Conservation (phyloP, 805 yeast species). For the Candida cerambycidarum region DNA sequence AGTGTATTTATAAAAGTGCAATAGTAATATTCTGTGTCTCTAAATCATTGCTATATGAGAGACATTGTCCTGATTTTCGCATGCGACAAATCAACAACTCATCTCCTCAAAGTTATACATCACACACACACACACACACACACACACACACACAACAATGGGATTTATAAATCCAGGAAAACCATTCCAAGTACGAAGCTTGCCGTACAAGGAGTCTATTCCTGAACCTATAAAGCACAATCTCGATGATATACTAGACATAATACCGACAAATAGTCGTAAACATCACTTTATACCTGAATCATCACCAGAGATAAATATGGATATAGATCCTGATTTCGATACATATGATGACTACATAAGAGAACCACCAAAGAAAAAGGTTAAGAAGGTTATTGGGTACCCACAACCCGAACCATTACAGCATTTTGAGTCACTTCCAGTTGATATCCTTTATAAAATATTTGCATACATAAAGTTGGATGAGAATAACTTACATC, state of each 20-base stretch:
- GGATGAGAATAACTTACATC: constrained; percentile 11
- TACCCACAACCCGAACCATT: not conserved
- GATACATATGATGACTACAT: not conserved
- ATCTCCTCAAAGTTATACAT: too few relatives aligned
- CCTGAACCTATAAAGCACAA: not conserved
- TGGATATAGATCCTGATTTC: not conserved
- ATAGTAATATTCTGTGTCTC: too few relatives aligned
- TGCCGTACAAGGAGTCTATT: not conserved
- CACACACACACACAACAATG: constrained; percentile 10
- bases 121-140: too few relatives aligned
- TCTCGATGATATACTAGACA: constrained; percentile 1
- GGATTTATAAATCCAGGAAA: constrained; percentile 15
- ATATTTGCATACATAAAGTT: constrained; percentile 9
- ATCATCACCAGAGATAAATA: not conserved
- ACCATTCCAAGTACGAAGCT: not conserved
- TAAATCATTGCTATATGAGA: too few relatives aligned
- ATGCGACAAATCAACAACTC: not conserved
- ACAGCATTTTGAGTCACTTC: constrained; percentile 5
- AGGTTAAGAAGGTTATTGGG: not conserved
- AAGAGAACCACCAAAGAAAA: not conserved
- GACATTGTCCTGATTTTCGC: too few relatives aligned
- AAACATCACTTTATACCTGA: not conserved
- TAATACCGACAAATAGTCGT: not conserved
- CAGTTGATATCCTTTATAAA: constrained; percentile 12
- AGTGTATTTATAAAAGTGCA: constrained; percentile 1